Evolutionary conservation across 2,329 filamentous ascomycete species (phyloP), one percentile per base, ranked within the genome.

Genomic region (Penicillium decumbens): DNA sequence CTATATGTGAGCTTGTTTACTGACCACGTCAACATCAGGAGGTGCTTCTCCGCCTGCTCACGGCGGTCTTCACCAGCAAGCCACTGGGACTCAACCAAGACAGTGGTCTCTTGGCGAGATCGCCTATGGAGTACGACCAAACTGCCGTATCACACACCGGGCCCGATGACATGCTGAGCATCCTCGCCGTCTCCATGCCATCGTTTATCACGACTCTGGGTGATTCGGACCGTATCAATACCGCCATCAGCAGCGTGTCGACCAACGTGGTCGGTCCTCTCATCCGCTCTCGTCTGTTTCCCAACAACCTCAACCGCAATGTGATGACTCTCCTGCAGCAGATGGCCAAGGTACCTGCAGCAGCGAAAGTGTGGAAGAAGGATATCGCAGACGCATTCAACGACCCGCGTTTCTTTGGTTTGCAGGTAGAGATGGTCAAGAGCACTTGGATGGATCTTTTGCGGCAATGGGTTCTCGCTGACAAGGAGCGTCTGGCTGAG

Each of bases 381-480:
- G 95, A 98, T 61, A 79, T 97, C 1, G 79, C 82, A 0, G 93
- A 97, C 65, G 90, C 90, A 0, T 95, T 97, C 73, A 93, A 95
- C 63, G 91, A 98, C 65, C 65, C 83, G 6, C 85, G 84, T 51
- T 92, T 98, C 72, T 95, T 98, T 64, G 78, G 79, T n/a, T 84
- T 83, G 37, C 75, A 82, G 6, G 65, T 87, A 3, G 60, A 77
- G 6, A 71, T 95, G 15, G 82, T 92, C 8, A 78, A 82, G 57
- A 77, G 77, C 29, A 83, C 84, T 59, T 97, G 93, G 93, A 78
- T 96, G 50, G 84, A 86, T 0, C 77, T 97, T 12, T 72, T 98
- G 20, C 84, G 83, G 33, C 89, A 95, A 66, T 95, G 91, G 88
- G 80, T 83, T 3, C 73, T 91, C 12, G 82, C 82, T 13, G 93